These are phyloP conservation scores for Hypomontagnella submonticulosa DNA, from an alignment of 495 filamentous ascomycete species.

Conservation along the genomic window DNA sequence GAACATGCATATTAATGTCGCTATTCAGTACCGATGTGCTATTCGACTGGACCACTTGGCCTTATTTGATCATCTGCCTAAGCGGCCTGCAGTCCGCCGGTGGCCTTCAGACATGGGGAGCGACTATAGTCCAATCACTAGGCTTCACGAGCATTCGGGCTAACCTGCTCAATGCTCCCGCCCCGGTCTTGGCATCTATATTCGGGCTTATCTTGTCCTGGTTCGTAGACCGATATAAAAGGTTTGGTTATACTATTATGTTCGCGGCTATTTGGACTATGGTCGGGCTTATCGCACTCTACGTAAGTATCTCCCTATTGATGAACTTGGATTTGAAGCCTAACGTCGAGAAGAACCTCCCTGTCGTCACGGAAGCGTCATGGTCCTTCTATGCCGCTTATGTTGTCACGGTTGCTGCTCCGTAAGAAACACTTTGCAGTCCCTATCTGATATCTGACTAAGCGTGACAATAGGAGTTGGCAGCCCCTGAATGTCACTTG, in stretches of 20 bases:
- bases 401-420: conserved; percentile 30
- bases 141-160: conserved; percentile 34
- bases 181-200: conserved; percentile 20
- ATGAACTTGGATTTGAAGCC: neutral
- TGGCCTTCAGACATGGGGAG: conserved; percentile 26
- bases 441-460: neutral
- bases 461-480: conserved; percentile 20
- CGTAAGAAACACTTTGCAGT: conserved; percentile 10
- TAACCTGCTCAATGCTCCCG: conserved; percentile 28
- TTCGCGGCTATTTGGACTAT: conserved; percentile 31
- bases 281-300: conserved; percentile 34
- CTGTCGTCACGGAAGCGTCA: conserved; percentile 28
- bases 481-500: conserved; percentile 35
- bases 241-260: conserved; percentile 30
- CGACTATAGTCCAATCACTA: conserved; percentile 28
- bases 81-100: conserved; percentile 32
- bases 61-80: conserved; percentile 36
- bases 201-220: conserved; percentile 18
- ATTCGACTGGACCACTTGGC: conserved; percentile 31
- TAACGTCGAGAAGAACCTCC: conserved; percentile 26
- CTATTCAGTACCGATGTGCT: conserved; percentile 26
- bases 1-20: neutral
- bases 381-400: conserved; percentile 39
- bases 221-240: conserved; percentile 34
- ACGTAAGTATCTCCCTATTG: conserved; percentile 7